Base-by-base conservation (phyloP, 176 grass and related monocot genomes). In the Coix lacrymajobi region DNA sequence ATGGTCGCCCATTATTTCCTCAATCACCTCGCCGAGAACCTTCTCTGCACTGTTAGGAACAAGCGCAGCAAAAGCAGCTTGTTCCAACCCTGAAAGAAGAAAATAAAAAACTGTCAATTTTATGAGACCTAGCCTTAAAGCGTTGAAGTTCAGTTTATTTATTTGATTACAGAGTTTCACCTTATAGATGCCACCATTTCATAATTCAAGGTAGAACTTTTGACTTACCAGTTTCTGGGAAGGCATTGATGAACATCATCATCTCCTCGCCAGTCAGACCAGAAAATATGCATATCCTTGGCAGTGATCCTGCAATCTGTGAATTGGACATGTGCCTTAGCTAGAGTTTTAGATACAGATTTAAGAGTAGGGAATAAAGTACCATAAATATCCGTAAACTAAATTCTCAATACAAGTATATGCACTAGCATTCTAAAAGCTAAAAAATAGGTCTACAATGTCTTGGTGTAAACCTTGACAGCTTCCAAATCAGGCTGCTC, bases 171-270 rank as follows among this genome's bases (percentile, higher is more conserved):
- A 31, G 37, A 74, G 28, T 44, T 69, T 62, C 38, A 34, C 44
- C 7, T 32, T 67, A 19, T 89, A 0, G 15, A 46, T 73, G 49
- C 11, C 38, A 41, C 8, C 20, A 49, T 68, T 25, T 62, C 62
- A 38, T 31, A 39, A 14, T 61, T 60, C 48, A 38, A 43, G 20
- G 34, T 30, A 57, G 8, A 49, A 51, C 14, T 48, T 62, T 25
- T 31, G 45, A 75, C 20, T 36, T 85, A 98, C 95, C 95, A 63
- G 95, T 71, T 90, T 93, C 92, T 51, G 92, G 90, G 82, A 90
- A 98, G 62, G 92, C 87, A 32, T 93, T 89, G 76, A 98, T 91
- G 71, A 98, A 98, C 95, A 98, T 98, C 87, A 95, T 98, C 84
- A 98, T 98, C 84, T 98, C 96, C 81, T 95, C 96, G 48, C 90